Conservation (phyloP, 2,329 filamentous ascomycete species). For the Neonectria sp. region DNA sequence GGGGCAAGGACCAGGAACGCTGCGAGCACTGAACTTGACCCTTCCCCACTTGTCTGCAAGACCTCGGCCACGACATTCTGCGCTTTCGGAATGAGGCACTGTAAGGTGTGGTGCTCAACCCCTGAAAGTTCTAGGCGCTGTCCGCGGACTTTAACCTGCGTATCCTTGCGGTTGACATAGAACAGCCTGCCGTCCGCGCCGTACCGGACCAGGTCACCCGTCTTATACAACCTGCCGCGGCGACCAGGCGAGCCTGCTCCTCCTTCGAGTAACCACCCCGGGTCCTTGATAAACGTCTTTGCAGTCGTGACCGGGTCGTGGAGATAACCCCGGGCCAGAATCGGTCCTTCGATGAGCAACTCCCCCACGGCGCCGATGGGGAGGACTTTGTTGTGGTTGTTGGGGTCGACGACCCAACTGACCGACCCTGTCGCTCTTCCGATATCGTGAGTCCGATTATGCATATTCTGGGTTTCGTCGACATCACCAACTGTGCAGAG, state of each 20-base stretch:
- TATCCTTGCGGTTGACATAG: slow-evolving; percentile 49
- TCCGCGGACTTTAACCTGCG: slow-evolving; percentile 51
- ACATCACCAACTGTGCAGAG: slow-evolving; percentile 13
- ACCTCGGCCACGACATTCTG: slow-evolving; percentile 39
- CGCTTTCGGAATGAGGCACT: slow-evolving; percentile 20
- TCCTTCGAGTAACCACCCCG: neutral
- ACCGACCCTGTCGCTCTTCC: slow-evolving; percentile 13
- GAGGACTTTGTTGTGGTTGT: slow-evolving; percentile 34
- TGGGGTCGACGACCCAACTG: slow-evolving; percentile 16
- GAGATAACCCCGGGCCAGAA: slow-evolving; percentile 40
- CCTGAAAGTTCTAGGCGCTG: slow-evolving; percentile 50
- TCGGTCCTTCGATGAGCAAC: slow-evolving; percentile 43
- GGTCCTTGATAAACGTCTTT: slow-evolving; percentile 32
- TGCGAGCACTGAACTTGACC: slow-evolving; percentile 21
- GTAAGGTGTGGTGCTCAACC: slow-evolving; percentile 43
- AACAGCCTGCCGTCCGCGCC: slow-evolving; percentile 44
- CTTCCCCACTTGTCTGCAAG: slow-evolving; percentile 4
- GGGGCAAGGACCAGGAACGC: neutral
- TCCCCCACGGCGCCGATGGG: slow-evolving; percentile 45
- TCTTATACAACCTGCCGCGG: slow-evolving; percentile 51
- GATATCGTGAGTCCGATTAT: slow-evolving; percentile 9
- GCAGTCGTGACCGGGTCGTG: slow-evolving; percentile 23
- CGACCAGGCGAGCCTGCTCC: neutral
- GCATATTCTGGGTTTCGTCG: slow-evolving; percentile 12
- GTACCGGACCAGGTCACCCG: slow-evolving; percentile 47